These are phyloP conservation scores for Lupinus albus DNA, from an alignment of 306 rosid genomes.

Conservation along the genomic window DNA sequence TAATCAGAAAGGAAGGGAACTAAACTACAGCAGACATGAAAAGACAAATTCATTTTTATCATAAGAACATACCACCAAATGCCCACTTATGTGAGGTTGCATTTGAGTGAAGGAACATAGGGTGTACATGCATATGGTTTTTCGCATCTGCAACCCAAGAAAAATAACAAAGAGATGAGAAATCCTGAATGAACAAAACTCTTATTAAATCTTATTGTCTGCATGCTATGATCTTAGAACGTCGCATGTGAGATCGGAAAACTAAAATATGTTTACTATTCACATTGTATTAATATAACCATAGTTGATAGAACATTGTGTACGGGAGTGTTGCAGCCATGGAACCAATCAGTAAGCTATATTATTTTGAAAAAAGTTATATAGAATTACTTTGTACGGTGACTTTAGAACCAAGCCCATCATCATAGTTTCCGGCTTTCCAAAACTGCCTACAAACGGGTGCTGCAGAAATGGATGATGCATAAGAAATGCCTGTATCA, in stretches of 20 bases:
- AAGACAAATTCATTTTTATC: constrained; percentile 5
- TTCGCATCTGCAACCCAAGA: constrained; percentile 58
- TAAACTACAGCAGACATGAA: constrained; percentile 17
- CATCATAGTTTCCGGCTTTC: constrained; percentile 88
- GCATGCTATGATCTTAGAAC: constrained; percentile 15
- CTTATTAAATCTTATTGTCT: not conserved
- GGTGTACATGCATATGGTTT: constrained; percentile 74
- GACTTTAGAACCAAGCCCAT: constrained; percentile 54
- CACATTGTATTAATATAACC: constrained; percentile 5
- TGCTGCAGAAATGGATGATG: constrained; percentile 59
- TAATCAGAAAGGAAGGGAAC: constrained; percentile 5
- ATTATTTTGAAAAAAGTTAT: constrained; percentile 13
- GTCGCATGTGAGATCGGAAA: constrained; percentile 28
- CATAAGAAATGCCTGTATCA: constrained; percentile 61
- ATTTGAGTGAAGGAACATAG: constrained; percentile 93
- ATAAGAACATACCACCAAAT: constrained; percentile 78
- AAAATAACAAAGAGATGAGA: constrained; percentile 27
- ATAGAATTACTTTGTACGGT: constrained; percentile 64
- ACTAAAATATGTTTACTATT: constrained; percentile 6
- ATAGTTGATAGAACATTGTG: constrained; percentile 8
- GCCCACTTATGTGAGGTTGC: constrained; percentile 99
- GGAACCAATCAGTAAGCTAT: constrained; percentile 32
- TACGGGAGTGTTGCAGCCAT: constrained; percentile 6
- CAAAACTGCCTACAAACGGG: constrained; percentile 82
- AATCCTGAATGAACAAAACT: constrained; percentile 28